phyloP scores from a whole-genome alignment of 306 rosid species.

The Rosa multiflora region DNA sequence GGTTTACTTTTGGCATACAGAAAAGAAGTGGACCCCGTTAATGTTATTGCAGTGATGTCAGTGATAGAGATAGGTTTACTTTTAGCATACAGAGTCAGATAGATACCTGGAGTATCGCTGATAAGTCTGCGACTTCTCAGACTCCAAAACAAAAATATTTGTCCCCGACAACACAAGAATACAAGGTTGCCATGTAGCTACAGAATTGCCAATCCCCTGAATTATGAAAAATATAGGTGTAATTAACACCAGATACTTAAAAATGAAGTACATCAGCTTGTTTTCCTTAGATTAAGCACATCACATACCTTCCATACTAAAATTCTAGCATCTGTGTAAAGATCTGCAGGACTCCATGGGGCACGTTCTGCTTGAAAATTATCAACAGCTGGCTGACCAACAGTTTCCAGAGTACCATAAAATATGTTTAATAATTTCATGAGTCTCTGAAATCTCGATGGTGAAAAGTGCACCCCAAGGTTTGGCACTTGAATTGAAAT shows the following conservation, averaged over 20 bases:
- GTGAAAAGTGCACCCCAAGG: constrained; percentile 89
- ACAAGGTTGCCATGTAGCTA: constrained; percentile 93
- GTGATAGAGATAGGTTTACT: background rate
- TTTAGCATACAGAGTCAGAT: background rate
- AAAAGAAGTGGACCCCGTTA: background rate
- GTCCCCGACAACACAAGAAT: constrained; percentile 72
- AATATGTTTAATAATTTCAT: constrained; percentile 68
- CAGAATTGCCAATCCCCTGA: constrained; percentile 95
- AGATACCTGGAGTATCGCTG: constrained; percentile 76
- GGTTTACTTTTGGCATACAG: background rate
- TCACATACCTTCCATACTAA: constrained; percentile 82
- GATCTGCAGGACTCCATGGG: constrained; percentile 74
- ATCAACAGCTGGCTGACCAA: constrained; percentile 53
- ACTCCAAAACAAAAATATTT: constrained; percentile 75
- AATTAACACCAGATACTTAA: constrained; percentile 7
- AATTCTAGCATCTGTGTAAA: constrained; percentile 73
- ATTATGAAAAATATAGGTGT: constrained; percentile 21
- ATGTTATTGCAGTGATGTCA: background rate
- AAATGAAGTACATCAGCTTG: constrained; percentile 10
- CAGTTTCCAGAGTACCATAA: constrained; percentile 55
- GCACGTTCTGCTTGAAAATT: constrained; percentile 48
- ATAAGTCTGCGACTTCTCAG: constrained; percentile 66
- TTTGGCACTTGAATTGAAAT: constrained; percentile 92
- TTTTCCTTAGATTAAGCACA: constrained; percentile 20
- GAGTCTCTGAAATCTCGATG: constrained; percentile 70